Evolutionary conservation across 2,329 filamentous ascomycete genomes (phyloP).

Genomic region (Fusarium pseudograminearum): DNA sequence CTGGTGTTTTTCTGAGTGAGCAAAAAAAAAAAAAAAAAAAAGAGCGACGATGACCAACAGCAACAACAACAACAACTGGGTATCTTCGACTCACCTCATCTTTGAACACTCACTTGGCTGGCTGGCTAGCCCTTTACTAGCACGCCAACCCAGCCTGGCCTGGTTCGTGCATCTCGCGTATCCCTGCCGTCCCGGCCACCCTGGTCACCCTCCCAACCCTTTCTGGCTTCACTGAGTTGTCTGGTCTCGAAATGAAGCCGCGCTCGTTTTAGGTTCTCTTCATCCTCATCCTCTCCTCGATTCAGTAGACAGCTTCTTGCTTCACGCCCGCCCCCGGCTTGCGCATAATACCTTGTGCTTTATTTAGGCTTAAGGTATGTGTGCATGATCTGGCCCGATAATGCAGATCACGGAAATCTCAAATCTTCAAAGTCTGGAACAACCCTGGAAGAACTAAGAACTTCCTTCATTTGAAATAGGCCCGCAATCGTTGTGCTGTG

Average conservation of each 20-base stretch:
- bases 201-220: slow-evolving; percentile 45
- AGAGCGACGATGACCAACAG: slow-evolving; percentile 31
- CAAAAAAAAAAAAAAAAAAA: neutral
- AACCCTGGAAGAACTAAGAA: slow-evolving; percentile 14
- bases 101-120: slow-evolving; percentile 36
- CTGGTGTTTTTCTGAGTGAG: slow-evolving; percentile 12
- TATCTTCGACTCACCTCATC: slow-evolving; percentile 29
- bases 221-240: slow-evolving; percentile 35
- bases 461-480: neutral
- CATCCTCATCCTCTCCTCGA: slow-evolving; percentile 3
- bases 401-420: slow-evolving; percentile 11
- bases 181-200: slow-evolving; percentile 44
- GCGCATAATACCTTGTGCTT: neutral
- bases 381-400: neutral
- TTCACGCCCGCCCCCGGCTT: slow-evolving; percentile 2
- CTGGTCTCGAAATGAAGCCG: slow-evolving; percentile 31
- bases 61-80: slow-evolving; percentile 20
- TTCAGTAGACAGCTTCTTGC: neutral
- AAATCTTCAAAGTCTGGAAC: neutral
- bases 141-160: slow-evolving; percentile 33
- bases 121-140: neutral
- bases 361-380: neutral
- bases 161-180: slow-evolving; percentile 48
- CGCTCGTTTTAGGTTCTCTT: slow-evolving; percentile 27
- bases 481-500: neutral